Conservation (phyloP, 306 rosid genomes). For the Purshia tridentata region DNA sequence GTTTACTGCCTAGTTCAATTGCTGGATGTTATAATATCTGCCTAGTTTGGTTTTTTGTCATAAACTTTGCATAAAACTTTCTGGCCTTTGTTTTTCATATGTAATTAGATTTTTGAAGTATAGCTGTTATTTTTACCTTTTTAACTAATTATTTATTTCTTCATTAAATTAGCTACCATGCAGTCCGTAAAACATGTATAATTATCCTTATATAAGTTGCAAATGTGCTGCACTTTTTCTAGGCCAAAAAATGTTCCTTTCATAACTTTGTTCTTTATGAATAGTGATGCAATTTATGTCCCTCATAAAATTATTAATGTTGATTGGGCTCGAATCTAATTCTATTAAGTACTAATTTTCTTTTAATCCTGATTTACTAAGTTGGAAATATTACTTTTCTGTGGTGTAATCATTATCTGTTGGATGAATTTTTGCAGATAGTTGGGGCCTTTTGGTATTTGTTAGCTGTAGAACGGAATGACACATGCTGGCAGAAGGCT, state of each 20-base stretch:
- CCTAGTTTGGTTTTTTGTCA: slow-evolving; percentile 11
- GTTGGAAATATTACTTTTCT: not conserved
- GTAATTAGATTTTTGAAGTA: not conserved
- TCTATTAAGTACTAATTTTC: not conserved
- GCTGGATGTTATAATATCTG: slow-evolving; percentile 12
- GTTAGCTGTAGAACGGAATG: slow-evolving; percentile 88
- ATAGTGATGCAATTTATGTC: not conserved
- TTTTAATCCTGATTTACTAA: not conserved
- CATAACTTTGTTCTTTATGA: not conserved
- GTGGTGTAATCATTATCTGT: not conserved
- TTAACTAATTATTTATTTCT: not conserved
- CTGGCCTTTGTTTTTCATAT: not conserved
- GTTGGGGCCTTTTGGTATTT: slow-evolving; percentile 97
- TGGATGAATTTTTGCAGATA: slow-evolving; percentile 55
- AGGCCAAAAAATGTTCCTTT: not conserved
- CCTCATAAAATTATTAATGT: not conserved
- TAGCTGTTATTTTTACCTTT: not conserved
- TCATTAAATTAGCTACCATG: not conserved
- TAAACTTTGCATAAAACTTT: slow-evolving; percentile 14
- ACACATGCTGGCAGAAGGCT: slow-evolving; percentile 83
- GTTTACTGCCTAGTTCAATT: slow-evolving; percentile 23
- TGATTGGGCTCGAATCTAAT: not conserved
- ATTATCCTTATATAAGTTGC: not conserved
- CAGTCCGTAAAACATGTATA: not conserved
- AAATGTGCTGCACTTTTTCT: not conserved